Percentiles rank a stretch among this genome's conserved stretches.
Conservation (phyloP, 345 rosid species). For the Eucalyptus marginata region DNA sequence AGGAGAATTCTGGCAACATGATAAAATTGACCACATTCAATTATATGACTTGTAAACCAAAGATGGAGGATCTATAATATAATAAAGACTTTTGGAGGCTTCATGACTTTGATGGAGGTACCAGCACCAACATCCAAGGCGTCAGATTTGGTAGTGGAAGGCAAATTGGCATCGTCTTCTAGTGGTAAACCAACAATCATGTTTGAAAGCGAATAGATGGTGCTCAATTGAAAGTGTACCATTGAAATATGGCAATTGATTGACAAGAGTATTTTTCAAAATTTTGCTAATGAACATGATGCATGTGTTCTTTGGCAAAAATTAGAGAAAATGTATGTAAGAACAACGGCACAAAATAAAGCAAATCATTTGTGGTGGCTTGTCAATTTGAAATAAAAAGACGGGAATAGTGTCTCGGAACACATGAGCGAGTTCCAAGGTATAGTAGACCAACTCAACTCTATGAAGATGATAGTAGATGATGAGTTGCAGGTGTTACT, state of each 20-base stretch:
- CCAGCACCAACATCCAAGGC: neutral
- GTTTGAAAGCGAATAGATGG: neutral
- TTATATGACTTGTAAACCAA: neutral
- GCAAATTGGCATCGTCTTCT: neutral
- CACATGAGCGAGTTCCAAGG: neutral
- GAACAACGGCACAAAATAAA: neutral
- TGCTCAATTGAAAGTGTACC: neutral
- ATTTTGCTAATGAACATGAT: neutral
- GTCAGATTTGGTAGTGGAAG: fast-evolving
- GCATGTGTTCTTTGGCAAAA: neutral
- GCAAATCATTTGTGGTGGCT: neutral
- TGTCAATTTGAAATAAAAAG: neutral
- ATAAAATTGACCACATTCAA: neutral
- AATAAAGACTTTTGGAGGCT: neutral
- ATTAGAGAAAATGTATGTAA: neutral
- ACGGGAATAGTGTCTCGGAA: neutral
- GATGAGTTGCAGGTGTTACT: neutral
- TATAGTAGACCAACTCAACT: neutral
- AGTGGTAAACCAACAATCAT: neutral
- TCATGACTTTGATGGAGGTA: neutral
- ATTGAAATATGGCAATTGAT: neutral
- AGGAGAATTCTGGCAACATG: neutral
- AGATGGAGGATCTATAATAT: neutral
- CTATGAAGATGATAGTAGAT: neutral
- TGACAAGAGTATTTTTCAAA: neutral